These are phyloP conservation scores for Brassica incana DNA, from an alignment of 345 rosid species.

Conservation along the genomic window DNA sequence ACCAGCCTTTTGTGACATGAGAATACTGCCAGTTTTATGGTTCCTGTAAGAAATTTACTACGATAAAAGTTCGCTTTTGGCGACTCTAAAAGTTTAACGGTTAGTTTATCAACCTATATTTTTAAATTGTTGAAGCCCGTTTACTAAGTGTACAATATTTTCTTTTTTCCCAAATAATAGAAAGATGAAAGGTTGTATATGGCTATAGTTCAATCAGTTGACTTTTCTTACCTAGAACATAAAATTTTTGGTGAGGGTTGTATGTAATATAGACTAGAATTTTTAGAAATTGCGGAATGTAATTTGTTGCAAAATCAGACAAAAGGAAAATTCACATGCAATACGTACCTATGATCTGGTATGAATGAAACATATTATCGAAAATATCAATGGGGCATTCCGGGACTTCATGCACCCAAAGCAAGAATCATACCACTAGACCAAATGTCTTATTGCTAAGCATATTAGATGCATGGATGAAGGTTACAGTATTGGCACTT, in stretches of 20 bases:
- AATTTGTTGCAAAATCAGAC: background rate
- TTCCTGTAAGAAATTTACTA: background rate
- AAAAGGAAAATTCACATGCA: no score
- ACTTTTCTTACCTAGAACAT: background rate
- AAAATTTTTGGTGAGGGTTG: background rate
- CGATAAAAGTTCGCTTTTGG: no score
- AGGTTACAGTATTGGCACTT: background rate
- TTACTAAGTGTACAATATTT: background rate
- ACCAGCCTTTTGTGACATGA: no score
- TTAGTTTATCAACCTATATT: no score
- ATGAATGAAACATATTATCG: background rate
- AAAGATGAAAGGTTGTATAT: background rate
- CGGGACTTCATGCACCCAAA: no score
- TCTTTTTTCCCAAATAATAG: background rate
- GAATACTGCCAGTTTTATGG: background rate
- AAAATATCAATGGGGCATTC: constrained; percentile 2
- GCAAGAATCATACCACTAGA: constrained; percentile 72
- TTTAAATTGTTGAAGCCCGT: background rate
- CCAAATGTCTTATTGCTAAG: constrained; percentile 49
- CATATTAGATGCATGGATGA: background rate
- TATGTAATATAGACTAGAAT: background rate
- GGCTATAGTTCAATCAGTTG: background rate
- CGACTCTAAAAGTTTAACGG: no score
- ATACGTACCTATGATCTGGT: background rate
- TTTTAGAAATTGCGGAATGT: no score